Evolutionary conservation across 192 early-diverging fungal species (phyloP), one percentile per base, ranked within the genome.

Genomic region (Chytriomyces sp.): DNA sequence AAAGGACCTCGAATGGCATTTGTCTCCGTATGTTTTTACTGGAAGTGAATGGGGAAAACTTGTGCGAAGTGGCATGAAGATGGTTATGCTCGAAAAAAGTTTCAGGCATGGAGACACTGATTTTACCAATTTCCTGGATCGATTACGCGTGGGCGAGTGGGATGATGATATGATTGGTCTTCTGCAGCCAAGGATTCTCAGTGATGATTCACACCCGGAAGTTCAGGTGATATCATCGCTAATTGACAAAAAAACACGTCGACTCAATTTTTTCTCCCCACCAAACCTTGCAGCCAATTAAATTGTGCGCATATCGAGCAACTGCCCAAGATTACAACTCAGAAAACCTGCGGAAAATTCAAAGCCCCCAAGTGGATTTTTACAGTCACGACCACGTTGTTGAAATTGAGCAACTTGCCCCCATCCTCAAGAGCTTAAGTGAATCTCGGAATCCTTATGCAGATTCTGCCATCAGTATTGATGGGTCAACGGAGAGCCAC

Each of bases 41-140:
- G 64, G 77, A 7, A 11, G 3, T n/a, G 75, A 78, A 20, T 86
- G 85, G 85, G 24, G 64, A 1, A 20, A 47, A 16, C 59, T 86
- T 50, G 20, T 7, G 53, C 47, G 61, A 49, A 16, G 59, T 45
- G 80, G 80, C 10, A 79, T 87, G 78, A 63, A 72, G 62, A 61
- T 72, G 61, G 66, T 77, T 23, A 72, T 84, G 72, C 61, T 87
- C 67, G 24, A 16, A 63, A n/a, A 83, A 65, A 70, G 75, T 9
- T 83, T 82, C 59, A 72, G 87, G 20, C 87, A 88, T 64, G 69
- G 24, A 23, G 85, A 88, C 7, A 44, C 57, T 44, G 61, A 67
- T 46, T 83, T 88, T 72, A 67, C 82, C 5, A 43, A 45, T 4
- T 48, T 86, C 9, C 71, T 88, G 81, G 80, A 85, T 50, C 47